Evolutionary conservation across 169 alveolate genomes (phyloP).

Genomic region (Fabrea salina): DNA sequence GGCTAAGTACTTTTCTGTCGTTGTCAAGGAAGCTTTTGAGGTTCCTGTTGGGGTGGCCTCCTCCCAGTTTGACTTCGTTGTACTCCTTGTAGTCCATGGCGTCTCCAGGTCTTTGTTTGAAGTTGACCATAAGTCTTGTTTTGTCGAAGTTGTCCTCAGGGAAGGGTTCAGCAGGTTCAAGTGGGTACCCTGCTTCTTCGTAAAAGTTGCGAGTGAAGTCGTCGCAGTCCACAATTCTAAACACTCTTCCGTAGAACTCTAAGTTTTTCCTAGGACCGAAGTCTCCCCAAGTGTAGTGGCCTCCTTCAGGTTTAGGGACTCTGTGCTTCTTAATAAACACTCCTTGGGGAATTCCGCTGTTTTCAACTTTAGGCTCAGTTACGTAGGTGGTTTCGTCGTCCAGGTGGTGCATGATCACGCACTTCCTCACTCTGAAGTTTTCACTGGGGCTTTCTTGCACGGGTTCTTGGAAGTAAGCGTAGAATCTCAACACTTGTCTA

Average conservation of each 20-base stretch:
- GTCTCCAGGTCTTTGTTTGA: constrained; percentile 66
- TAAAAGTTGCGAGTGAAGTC: constrained; percentile 81
- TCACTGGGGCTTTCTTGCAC: constrained; percentile 82
- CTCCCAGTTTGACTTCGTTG: constrained; percentile 83
- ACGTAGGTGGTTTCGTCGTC: constrained; percentile 86
- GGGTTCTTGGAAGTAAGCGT: constrained; percentile 84
- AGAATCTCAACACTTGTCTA: constrained; percentile 78
- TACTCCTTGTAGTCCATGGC: constrained; percentile 79
- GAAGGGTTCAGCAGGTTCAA: constrained; percentile 61
- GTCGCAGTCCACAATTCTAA: constrained; percentile 82
- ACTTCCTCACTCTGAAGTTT: constrained; percentile 82
- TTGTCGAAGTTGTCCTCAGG: constrained; percentile 71
- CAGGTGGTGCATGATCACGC: constrained; percentile 76
- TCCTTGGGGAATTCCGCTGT: constrained; percentile 86
- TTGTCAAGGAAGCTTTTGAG: constrained; percentile 75
- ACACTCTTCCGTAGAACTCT: constrained; percentile 78
- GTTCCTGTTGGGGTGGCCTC: constrained; percentile 83
- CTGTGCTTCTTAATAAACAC: constrained; percentile 77
- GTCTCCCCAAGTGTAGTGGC: constrained; percentile 72
- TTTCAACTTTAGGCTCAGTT: constrained; percentile 78
- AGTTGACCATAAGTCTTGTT: constrained; percentile 63
- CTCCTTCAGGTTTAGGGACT: constrained; percentile 67
- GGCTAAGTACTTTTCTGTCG: constrained; percentile 84
- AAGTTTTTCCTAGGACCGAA: constrained; percentile 70
- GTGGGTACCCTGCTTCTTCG: constrained; percentile 60